phyloP scores from a whole-genome alignment of 2,329 filamentous ascomycete genomes.

The Fusarium sp. region DNA sequence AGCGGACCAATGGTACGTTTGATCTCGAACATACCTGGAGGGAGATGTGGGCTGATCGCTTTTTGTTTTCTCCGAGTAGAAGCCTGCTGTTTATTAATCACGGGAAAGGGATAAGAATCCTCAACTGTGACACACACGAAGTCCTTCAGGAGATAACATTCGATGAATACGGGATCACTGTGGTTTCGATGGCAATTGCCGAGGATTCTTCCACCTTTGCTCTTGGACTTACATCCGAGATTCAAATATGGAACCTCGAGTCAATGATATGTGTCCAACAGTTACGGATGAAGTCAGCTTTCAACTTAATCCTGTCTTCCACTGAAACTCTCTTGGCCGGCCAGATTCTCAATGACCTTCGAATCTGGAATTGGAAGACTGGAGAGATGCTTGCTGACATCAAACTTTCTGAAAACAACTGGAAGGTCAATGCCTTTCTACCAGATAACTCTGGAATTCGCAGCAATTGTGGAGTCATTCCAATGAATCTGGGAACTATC shows the following conservation, averaged over 20 bases:
- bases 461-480: background rate
- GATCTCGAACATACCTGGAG: background rate
- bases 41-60: fast-evolving
- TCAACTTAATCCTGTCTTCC: background rate
- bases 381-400: background rate
- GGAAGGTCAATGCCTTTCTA: background rate
- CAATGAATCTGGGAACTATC: fast-evolving
- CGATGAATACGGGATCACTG: background rate
- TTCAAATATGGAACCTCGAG: background rate
- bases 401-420: no score
- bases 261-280: fast-evolving
- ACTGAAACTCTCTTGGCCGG: fast-evolving
- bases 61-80: background rate
- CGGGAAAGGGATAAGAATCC: fast-evolving
- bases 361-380: background rate
- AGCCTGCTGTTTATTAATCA: background rate
- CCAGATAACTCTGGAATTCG: background rate
- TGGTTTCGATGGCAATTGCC: background rate
- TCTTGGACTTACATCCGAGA: fast-evolving
- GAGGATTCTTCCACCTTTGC: background rate
- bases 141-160: background rate
- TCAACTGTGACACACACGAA: background rate
- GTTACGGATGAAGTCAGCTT: fast-evolving
- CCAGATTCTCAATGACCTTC: fast-evolving
- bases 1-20: background rate